Evolutionary conservation across 2,329 filamentous ascomycete species (phyloP).

Genomic region (Claviceps digitariae): DNA sequence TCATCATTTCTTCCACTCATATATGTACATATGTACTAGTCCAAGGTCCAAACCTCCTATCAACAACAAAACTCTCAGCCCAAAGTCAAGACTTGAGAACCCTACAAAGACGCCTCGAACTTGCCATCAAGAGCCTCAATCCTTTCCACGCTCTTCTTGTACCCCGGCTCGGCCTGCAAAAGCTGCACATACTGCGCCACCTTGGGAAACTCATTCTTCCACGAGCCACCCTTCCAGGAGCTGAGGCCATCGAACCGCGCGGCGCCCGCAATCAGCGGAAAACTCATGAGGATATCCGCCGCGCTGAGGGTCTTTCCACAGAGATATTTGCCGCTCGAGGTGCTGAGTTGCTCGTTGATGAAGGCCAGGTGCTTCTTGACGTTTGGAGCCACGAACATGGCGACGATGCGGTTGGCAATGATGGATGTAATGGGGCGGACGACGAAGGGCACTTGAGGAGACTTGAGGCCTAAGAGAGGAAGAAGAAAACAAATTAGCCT

Average conservation of each 20-base stretch:
- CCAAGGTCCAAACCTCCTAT: neutral
- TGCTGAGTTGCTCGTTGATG: constrained; percentile 34
- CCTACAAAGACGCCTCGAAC: constrained; percentile 12
- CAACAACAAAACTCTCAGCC: neutral
- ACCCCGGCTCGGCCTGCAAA: constrained; percentile 33
- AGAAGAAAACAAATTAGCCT: neutral
- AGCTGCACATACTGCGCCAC: constrained; percentile 32
- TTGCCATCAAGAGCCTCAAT: constrained; percentile 35
- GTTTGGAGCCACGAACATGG: constrained; percentile 32
- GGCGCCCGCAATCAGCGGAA: constrained; percentile 32
- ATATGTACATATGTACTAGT: neutral
- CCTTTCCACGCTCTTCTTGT: constrained; percentile 32
- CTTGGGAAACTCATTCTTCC: constrained; percentile 27
- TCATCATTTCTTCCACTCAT: neutral
- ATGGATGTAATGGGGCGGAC: constrained; percentile 36
- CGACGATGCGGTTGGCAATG: constrained; percentile 28
- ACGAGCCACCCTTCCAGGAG: constrained; percentile 26
- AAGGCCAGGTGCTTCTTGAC: constrained; percentile 33
- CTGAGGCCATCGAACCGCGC: constrained; percentile 26
- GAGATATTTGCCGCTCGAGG: constrained; percentile 32
- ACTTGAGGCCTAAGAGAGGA: constrained; percentile 28
- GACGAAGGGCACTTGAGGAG: constrained; percentile 35
- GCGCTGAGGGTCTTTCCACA: constrained; percentile 36
- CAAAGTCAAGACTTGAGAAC: neutral
- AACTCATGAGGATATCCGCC: constrained; percentile 41